Conservation (phyloP, 441 rosid genomes). For the Flueggea neowawraea region DNA sequence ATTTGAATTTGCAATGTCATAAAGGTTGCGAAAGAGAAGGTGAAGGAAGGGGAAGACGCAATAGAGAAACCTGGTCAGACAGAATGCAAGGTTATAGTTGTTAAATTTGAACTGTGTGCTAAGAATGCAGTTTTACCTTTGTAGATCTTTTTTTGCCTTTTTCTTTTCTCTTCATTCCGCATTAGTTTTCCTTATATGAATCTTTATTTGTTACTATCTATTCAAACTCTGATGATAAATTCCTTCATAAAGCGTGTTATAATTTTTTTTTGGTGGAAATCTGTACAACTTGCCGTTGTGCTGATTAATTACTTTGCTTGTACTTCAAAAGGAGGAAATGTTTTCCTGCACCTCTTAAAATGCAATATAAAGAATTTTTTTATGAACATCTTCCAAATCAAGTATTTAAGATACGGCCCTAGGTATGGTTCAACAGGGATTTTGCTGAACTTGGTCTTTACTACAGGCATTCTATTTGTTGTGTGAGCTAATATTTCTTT, state of each 20-base stretch:
- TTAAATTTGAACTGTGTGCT: not conserved
- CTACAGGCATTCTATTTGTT: not conserved
- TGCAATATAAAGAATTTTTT: not conserved
- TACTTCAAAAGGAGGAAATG: not conserved
- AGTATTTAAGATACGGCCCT: not conserved
- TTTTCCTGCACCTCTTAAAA: not conserved
- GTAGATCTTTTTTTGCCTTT: not conserved
- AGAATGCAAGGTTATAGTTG: slow-evolving; percentile 82
- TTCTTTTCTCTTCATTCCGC: not conserved
- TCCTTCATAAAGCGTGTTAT: no score
- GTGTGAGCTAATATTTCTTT: not conserved
- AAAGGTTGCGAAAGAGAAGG: slow-evolving; percentile 53
- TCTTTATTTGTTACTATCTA: no score
- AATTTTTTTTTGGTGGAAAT: no score
- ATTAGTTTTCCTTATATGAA: no score
- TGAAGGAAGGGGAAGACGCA: slow-evolving; percentile 52
- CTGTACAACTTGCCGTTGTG: no score
- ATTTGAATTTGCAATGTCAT: not conserved
- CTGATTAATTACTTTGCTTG: not conserved
- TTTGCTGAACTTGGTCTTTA: not conserved
- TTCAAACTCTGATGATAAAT: no score
- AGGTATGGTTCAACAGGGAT: slow-evolving; percentile 2
- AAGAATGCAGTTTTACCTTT: not conserved
- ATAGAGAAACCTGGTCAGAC: slow-evolving; percentile 41
- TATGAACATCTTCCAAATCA: not conserved